Evolutionary conservation across 345 rosid genomes (phyloP).

Genomic region (Aquilaria malaccensis): DNA sequence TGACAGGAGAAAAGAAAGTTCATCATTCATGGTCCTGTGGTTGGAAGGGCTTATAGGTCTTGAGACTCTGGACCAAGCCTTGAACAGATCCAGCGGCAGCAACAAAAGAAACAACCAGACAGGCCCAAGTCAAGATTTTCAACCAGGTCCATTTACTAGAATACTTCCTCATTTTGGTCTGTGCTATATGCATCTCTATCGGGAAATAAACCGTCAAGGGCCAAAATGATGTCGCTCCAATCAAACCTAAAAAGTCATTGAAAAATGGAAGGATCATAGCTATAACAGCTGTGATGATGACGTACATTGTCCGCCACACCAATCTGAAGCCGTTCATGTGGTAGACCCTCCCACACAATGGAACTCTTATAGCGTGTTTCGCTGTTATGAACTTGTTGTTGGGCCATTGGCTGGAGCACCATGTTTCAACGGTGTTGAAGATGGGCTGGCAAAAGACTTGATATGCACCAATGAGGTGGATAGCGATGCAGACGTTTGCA

Average conservation of each 20-base stretch:
- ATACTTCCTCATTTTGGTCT: slow-evolving; percentile 37
- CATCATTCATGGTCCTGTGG: background rate
- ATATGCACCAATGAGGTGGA: slow-evolving; percentile 81
- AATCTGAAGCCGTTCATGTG: slow-evolving; percentile 52
- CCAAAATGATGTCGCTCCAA: slow-evolving; percentile 79
- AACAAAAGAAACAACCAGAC: slow-evolving; percentile 52
- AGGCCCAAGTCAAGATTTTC: slow-evolving; percentile 42
- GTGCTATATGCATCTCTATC: slow-evolving; percentile 69
- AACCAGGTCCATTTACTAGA: slow-evolving; percentile 64
- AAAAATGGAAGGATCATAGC: slow-evolving; percentile 94
- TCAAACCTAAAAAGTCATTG: slow-evolving; percentile 70
- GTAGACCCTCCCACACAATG: slow-evolving; percentile 29
- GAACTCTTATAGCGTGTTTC: slow-evolving; percentile 35
- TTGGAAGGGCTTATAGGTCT: slow-evolving; percentile 63
- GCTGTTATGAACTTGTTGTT: slow-evolving; percentile 46
- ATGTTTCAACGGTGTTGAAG: slow-evolving; percentile 52
- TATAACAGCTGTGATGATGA: slow-evolving; percentile 43
- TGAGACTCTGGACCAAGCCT: slow-evolving; percentile 48
- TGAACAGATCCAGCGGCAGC: slow-evolving; percentile 76
- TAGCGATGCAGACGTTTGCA: slow-evolving; percentile 75
- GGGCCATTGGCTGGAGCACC: slow-evolving; percentile 47
- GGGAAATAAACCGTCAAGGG: slow-evolving; percentile 89
- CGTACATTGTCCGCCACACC: slow-evolving; percentile 71
- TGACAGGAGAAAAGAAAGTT: background rate
- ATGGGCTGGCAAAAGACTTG: slow-evolving; percentile 85